These are phyloP conservation scores for Corymbia citriodora DNA, from an alignment of 441 rosid genomes.

Conservation along the genomic window DNA sequence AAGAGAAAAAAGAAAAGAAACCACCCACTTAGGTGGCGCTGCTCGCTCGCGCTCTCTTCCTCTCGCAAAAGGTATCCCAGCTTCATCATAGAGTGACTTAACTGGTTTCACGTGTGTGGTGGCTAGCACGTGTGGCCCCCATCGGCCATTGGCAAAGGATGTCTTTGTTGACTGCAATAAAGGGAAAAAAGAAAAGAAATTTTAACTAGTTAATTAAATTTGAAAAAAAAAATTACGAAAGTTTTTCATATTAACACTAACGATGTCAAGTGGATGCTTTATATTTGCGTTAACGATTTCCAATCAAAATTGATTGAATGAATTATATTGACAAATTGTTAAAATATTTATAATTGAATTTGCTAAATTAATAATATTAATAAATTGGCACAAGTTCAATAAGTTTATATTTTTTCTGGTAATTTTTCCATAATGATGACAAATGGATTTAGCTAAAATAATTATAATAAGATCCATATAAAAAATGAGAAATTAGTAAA, in stretches of 20 bases:
- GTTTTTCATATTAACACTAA: rapidly evolving
- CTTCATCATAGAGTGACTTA: too few relatives aligned
- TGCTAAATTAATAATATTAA: rapidly evolving
- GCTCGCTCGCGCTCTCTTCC: too few relatives aligned
- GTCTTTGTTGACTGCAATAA: rapidly evolving
- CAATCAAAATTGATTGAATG: rapidly evolving
- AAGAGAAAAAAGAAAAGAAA: too few relatives aligned
- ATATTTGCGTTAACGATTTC: rapidly evolving
- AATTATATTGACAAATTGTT: rapidly evolving
- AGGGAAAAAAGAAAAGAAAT: too few relatives aligned
- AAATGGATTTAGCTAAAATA: not conserved
- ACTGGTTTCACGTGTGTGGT: too few relatives aligned
- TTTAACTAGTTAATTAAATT: rapidly evolving
- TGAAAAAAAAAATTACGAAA: too few relatives aligned
- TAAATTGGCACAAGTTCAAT: too few relatives aligned
- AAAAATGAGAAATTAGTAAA: not conserved
- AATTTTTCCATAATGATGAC: not conserved
- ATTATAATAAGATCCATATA: not conserved
- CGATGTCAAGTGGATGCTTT: rapidly evolving
- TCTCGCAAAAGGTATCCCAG: too few relatives aligned
- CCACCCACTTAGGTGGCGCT: too few relatives aligned
- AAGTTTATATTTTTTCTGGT: rapidly evolving
- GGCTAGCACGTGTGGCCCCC: too few relatives aligned
- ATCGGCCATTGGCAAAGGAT: not conserved
- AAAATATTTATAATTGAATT: not conserved